Percentiles rank a stretch among this genome's conserved stretches.
These are phyloP conservation scores for Herpetospermum pedunculosum DNA, from an alignment of 306 rosid genomes.

Conservation along the genomic window DNA sequence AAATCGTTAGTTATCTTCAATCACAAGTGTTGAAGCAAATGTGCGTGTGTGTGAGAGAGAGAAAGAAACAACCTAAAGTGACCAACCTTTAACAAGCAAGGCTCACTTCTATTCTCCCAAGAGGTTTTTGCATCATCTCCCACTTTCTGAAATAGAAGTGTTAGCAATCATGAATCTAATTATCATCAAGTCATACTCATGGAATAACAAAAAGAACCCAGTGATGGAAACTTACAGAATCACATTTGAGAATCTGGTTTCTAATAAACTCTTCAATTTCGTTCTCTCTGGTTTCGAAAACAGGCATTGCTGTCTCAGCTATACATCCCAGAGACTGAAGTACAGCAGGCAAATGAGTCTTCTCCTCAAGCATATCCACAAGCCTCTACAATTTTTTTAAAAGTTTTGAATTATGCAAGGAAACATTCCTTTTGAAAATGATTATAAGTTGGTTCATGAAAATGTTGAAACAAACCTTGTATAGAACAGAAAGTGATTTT, in stretches of 20 bases:
- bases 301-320: slow-evolving; percentile 93
- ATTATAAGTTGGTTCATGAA: slow-evolving; percentile 16
- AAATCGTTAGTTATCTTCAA: neutral
- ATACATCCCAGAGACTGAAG: slow-evolving; percentile 96
- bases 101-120: slow-evolving; percentile 83
- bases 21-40: slow-evolving; percentile 4
- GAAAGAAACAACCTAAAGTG: slow-evolving; percentile 2
- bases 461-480: slow-evolving; percentile 57
- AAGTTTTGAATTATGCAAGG: slow-evolving; percentile 13
- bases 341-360: slow-evolving; percentile 74
- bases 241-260: slow-evolving; percentile 53
- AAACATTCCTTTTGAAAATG: neutral
- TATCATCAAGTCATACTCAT: slow-evolving; percentile 14
- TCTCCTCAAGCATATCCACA: slow-evolving; percentile 82
- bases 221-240: slow-evolving; percentile 41
- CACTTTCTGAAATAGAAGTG: slow-evolving; percentile 49
- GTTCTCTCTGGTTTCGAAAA: slow-evolving; percentile 85
- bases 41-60: neutral
- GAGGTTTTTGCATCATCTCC: slow-evolving; percentile 35
- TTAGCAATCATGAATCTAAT: slow-evolving; percentile 17
- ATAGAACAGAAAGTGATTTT: slow-evolving; percentile 85
- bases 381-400: slow-evolving; percentile 56
- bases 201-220: slow-evolving; percentile 9
- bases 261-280: slow-evolving; percentile 68
- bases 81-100: slow-evolving; percentile 81